Conservation (phyloP, 2,329 filamentous ascomycete genomes). For the Achaetomium macrosporum region DNA sequence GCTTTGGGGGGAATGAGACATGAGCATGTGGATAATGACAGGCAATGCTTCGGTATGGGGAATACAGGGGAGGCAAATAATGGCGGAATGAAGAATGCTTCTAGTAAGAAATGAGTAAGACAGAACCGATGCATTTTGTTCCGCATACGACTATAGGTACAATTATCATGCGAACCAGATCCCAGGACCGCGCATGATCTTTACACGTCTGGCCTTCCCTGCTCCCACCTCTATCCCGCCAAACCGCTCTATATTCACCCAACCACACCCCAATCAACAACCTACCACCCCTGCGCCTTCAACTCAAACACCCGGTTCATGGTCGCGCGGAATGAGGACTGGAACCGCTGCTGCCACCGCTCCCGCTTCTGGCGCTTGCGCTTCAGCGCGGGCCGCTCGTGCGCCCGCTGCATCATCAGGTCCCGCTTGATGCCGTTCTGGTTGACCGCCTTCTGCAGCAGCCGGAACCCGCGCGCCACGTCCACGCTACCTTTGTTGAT, state of each 20-base stretch:
- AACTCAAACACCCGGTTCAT: constrained; percentile 62
- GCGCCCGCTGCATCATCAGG: constrained; percentile 55
- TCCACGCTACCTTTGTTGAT: constrained; percentile 39
- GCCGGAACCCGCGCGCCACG: constrained; percentile 38
- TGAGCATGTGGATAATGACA: not conserved
- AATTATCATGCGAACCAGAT: no score
- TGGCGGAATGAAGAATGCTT: no score
- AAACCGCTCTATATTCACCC: not conserved
- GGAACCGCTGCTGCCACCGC: constrained; percentile 66
- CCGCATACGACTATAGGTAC: no score
- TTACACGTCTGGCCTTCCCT: not conserved
- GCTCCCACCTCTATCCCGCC: not conserved
- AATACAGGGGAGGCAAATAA: no score
- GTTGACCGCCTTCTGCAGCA: constrained; percentile 35
- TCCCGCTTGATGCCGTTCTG: constrained; percentile 56
- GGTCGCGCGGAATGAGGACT: constrained; percentile 59
- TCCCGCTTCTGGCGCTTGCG: constrained; percentile 66
- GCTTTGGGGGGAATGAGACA: constrained; percentile 5
- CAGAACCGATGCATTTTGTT: no score
- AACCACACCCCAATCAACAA: not conserved
- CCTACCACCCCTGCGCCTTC: constrained; percentile 71
- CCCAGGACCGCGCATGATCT: no score
- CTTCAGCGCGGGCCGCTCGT: constrained; percentile 71
- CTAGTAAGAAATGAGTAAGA: no score
- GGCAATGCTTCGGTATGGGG: not conserved